phyloP scores from a whole-genome alignment of 805 yeast species.

The Candida peoriensis region DNA sequence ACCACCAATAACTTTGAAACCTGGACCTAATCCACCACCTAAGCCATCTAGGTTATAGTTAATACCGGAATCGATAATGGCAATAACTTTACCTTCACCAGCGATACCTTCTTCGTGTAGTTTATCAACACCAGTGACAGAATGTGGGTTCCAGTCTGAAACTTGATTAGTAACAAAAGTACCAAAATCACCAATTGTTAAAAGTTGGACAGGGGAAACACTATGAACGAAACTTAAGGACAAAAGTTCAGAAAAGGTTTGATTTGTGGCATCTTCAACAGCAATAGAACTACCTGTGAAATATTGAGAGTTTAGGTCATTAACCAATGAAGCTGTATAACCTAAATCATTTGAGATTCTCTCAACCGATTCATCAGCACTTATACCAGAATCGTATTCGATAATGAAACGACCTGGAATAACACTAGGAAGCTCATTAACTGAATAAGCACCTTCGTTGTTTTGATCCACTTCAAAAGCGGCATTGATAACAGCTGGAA shows the following conservation, averaged over 20 bases:
- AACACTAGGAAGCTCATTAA: too few species aligned
- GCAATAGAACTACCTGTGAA: conserved; percentile 1
- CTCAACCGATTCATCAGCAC: background rate
- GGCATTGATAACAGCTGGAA: too few species aligned
- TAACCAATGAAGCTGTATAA: background rate
- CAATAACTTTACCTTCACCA: conserved; percentile 7
- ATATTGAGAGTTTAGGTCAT: background rate
- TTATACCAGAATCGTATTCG: conserved; percentile 1
- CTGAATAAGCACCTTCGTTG: too few species aligned
- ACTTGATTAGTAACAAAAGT: background rate
- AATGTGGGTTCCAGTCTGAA: conserved; percentile 7
- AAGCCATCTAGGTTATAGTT: conserved; percentile 6
- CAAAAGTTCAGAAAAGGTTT: background rate
- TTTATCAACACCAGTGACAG: conserved; percentile 6
- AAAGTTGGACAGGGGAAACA: conserved; percentile 1
- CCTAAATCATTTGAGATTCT: background rate
- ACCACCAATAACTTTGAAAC: conserved; percentile 12
- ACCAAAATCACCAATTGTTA: background rate
- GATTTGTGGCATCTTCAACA: background rate
- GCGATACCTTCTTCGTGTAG: conserved; percentile 4
- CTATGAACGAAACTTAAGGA: background rate
- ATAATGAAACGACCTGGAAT: conserved; percentile 11
- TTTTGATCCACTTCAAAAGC: too few species aligned
- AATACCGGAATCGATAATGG: conserved; percentile 10
- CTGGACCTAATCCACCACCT: conserved; percentile 10